Evolutionary conservation across 176 grass and related monocot species (phyloP).

Genomic region (Bolboschoenus planiculmis): DNA sequence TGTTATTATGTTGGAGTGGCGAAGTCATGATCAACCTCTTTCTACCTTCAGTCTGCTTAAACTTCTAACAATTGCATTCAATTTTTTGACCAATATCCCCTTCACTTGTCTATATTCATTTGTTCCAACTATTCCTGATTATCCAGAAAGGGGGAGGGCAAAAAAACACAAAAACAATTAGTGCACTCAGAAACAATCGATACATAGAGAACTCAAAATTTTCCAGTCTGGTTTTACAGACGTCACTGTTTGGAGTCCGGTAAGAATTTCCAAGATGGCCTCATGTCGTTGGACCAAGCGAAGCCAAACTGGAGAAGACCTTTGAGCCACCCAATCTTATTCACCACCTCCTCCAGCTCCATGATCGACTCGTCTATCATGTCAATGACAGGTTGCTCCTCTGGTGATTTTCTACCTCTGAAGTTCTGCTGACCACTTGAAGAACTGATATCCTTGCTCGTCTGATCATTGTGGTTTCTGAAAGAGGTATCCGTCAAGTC

Average conservation of each 20-base stretch:
- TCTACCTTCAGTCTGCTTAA: too few species aligned
- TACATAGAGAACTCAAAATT: background rate
- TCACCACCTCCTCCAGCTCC: conserved; percentile 27
- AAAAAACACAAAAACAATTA: background rate
- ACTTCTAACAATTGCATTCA: background rate
- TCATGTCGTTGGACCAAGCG: conserved; percentile 21
- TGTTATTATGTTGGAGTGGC: too few species aligned
- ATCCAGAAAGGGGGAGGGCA: background rate
- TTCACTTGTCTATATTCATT: background rate
- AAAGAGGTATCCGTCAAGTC: background rate
- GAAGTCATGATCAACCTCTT: too few species aligned
- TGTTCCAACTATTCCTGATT: background rate
- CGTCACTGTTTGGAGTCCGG: background rate
- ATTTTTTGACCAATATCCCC: background rate
- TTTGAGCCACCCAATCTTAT: conserved; percentile 32
- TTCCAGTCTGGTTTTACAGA: background rate
- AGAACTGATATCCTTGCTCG: too few species aligned
- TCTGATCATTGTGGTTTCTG: background rate
- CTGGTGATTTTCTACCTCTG: background rate
- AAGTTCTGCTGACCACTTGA: background rate
- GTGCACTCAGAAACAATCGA: background rate
- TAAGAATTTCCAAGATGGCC: conserved; percentile 26
- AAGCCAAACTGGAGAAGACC: conserved; percentile 21
- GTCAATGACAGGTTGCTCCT: conserved; percentile 7
- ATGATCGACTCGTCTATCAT: conserved; percentile 12